Conservation (phyloP, 495 filamentous ascomycete genomes). For the Hamigera avellanea region DNA sequence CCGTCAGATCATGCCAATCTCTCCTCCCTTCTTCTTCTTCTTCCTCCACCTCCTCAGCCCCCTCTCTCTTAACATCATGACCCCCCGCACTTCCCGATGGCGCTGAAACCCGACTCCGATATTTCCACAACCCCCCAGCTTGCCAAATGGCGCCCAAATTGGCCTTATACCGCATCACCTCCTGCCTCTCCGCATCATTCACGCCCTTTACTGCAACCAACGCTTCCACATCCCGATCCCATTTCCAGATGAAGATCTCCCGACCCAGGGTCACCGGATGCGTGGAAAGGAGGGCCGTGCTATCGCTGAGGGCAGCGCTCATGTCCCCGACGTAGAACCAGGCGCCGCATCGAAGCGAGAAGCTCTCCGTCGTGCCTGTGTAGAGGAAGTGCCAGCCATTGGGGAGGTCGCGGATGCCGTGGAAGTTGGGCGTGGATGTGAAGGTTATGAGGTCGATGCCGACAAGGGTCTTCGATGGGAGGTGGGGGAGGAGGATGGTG, state of each 20-base stretch:
- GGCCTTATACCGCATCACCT: constrained; percentile 30
- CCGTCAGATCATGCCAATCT: constrained; percentile 33
- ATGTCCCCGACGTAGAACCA: constrained; percentile 47
- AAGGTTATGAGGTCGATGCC: constrained; percentile 44
- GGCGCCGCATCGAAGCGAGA: constrained; percentile 46
- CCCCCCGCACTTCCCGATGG: too few relatives aligned
- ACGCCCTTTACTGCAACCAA: constrained; percentile 14
- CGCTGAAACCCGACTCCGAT: constrained; percentile 26
- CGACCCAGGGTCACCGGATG: constrained; percentile 1
- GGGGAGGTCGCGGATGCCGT: constrained; percentile 47
- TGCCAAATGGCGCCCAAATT: constrained; percentile 31
- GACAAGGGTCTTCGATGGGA: constrained; percentile 38
- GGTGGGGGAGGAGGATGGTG: constrained; percentile 34
- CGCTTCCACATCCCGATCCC: constrained; percentile 25
- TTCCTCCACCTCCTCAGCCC: background rate
- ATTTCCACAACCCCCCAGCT: constrained; percentile 27
- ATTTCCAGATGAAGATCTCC: constrained; percentile 36
- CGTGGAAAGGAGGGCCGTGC: constrained; percentile 7
- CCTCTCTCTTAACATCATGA: constrained; percentile 2
- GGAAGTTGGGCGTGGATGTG: constrained; percentile 42
- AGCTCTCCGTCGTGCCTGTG: constrained; percentile 40
- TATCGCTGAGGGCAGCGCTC: constrained; percentile 4
- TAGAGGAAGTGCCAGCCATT: constrained; percentile 52
- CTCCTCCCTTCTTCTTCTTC: constrained; percentile 13
- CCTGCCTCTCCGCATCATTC: constrained; percentile 17